Evolutionary conservation across 2,329 filamentous ascomycete genomes (phyloP).

Genomic region (Macrophomina tecta): DNA sequence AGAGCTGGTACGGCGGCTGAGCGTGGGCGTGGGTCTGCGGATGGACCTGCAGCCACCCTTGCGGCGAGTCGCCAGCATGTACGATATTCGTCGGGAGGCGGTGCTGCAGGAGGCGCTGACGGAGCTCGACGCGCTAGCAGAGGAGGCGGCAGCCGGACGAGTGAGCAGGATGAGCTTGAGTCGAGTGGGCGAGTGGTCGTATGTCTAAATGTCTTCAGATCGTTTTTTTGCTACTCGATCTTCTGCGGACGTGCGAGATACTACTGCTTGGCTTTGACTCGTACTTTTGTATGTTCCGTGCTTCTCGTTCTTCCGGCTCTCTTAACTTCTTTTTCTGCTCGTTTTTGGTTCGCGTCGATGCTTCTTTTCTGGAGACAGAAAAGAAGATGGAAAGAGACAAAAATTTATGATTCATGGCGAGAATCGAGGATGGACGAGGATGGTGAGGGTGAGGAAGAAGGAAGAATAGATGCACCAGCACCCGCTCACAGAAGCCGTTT

Average conservation of each 20-base stretch:
- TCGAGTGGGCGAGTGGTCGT: constrained; percentile 18
- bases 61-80: constrained; percentile 20
- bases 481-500: neutral
- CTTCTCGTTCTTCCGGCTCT: neutral
- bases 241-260: neutral
- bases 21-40: constrained; percentile 21
- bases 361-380: neutral
- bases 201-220: neutral
- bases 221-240: too few species aligned
- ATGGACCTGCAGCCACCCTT: constrained; percentile 21
- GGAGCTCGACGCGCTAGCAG: constrained; percentile 20
- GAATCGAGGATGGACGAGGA: neutral
- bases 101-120: constrained; percentile 26
- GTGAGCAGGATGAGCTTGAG: constrained; percentile 22
- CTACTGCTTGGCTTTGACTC: neutral
- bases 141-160: constrained; percentile 16
- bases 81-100: constrained; percentile 13
- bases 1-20: constrained; percentile 15
- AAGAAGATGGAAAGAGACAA: too few species aligned
- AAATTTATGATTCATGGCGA: neutral
- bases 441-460: neutral
- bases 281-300: too few species aligned
- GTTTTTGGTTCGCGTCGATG: constrained; percentile 13
- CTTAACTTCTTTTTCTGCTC: neutral
- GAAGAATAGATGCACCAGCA: neutral